Evolutionary conservation across 345 rosid species (phyloP).

Genomic region (Citrus reticulata): DNA sequence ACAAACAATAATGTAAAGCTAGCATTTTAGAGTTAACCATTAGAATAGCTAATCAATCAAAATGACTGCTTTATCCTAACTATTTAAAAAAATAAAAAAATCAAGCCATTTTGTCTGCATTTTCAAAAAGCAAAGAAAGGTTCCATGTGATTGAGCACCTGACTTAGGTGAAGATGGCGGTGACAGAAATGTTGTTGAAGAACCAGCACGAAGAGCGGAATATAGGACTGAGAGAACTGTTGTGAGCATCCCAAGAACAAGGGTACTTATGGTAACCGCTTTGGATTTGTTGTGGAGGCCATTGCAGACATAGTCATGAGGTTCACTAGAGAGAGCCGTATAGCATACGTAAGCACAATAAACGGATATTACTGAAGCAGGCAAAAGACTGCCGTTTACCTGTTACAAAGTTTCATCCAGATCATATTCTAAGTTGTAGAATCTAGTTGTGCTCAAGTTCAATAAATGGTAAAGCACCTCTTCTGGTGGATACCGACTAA

Average conservation of each 20-base stretch:
- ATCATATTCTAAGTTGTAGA: neutral
- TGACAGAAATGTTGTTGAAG: constrained; percentile 76
- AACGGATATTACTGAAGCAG: constrained; percentile 85
- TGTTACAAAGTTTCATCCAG: constrained; percentile 27
- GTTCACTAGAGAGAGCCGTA: constrained; percentile 97
- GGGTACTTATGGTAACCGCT: constrained; percentile 74
- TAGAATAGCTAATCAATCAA: neutral
- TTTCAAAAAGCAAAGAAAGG: neutral
- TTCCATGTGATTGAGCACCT: constrained; percentile 36
- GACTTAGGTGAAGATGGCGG: constrained; percentile 91
- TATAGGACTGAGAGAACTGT: constrained; percentile 86
- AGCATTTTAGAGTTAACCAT: neutral
- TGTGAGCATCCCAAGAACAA: constrained; percentile 86
- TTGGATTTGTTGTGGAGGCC: constrained; percentile 75
- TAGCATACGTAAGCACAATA: constrained; percentile 95
- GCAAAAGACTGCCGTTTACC: constrained; percentile 98
- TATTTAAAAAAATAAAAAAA: too few relatives aligned
- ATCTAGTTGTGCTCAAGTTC: neutral
- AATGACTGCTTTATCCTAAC: neutral
- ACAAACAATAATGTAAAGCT: neutral
- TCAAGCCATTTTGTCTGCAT: neutral
- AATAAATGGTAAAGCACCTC: neutral
- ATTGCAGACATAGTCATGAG: constrained; percentile 86
- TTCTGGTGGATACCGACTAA: neutral
- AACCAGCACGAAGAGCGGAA: constrained; percentile 94